These are phyloP conservation scores for Lodderomyces oxycetoniae DNA, from an alignment of 1,139 yeast genomes.

Conservation along the genomic window DNA sequence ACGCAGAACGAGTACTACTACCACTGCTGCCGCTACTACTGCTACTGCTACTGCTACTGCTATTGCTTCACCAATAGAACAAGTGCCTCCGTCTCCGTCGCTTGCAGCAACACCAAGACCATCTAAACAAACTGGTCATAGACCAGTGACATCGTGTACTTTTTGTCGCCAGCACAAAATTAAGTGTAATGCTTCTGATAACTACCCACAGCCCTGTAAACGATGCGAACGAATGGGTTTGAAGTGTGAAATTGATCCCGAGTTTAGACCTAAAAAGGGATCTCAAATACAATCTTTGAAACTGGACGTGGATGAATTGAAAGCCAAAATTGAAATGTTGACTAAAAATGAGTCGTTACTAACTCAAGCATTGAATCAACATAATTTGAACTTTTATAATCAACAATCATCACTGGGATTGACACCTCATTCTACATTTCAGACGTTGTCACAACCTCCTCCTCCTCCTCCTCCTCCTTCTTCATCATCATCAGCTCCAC, in stretches of 20 bases:
- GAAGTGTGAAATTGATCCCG: conserved; percentile 85
- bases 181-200: conserved; percentile 85
- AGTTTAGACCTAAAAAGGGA: conserved; percentile 86
- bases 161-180: conserved; percentile 94
- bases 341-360: conserved; percentile 66
- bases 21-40: conserved; percentile 1
- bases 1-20: conserved; percentile 1
- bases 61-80: conserved; percentile 12
- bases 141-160: conserved; percentile 91
- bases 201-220: conserved; percentile 77
- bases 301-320: conserved; percentile 78
- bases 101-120: conserved; percentile 5
- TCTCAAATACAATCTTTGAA: conserved; percentile 80
- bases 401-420: conserved; percentile 1
- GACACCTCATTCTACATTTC: conserved; percentile 12
- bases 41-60: conserved; percentile 16
- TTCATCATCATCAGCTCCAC: conserved; percentile 2
- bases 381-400: conserved; percentile 29
- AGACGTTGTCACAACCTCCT: conserved; percentile 2
- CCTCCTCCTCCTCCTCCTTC: conserved; percentile 2
- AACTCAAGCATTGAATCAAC: conserved; percentile 55
- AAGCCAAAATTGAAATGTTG: conserved; percentile 70
- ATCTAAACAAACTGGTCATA: conserved; percentile 45
- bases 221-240: conserved; percentile 78
- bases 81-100: conserved; percentile 1